A percentile compares a stretch with the other conserved stretches of the same genome.
Conservation (phyloP, 73 alveolate genomes). For the Symbiodinium pilosum region DNA sequence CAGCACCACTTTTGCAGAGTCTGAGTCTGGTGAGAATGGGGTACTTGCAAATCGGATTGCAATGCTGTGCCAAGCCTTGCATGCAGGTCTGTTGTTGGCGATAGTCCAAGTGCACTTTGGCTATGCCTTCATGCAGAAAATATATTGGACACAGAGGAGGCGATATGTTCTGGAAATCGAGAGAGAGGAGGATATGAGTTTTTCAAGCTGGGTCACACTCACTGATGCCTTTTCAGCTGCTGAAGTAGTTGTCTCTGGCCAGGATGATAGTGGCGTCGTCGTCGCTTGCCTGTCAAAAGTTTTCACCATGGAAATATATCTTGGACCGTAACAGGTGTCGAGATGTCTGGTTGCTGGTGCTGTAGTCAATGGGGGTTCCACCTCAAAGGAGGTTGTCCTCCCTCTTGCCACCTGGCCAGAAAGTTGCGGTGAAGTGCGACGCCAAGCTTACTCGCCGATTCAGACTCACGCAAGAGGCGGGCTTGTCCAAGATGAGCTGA, state of each 20-base stretch:
- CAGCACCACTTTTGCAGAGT: no score
- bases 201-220: no score
- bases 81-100: background rate
- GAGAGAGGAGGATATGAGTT: background rate
- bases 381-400: no score
- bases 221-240: no score
- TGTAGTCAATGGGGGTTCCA: no score
- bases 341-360: background rate
- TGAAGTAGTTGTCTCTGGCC: background rate
- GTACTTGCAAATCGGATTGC: no score
- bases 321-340: background rate
- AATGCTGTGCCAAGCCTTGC: background rate
- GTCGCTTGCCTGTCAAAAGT: no score
- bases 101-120: background rate
- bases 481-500: no score
- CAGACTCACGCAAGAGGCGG: background rate
- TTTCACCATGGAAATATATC: background rate
- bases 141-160: slow-evolving; percentile 7
- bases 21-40: no score
- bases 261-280: background rate
- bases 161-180: background rate
- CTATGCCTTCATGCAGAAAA: background rate
- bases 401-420: background rate
- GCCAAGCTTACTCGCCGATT: background rate
- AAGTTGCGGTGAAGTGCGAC: background rate